These are phyloP conservation scores for Fragaria ananassa DNA, from an alignment of 306 rosid genomes.

Conservation along the genomic window DNA sequence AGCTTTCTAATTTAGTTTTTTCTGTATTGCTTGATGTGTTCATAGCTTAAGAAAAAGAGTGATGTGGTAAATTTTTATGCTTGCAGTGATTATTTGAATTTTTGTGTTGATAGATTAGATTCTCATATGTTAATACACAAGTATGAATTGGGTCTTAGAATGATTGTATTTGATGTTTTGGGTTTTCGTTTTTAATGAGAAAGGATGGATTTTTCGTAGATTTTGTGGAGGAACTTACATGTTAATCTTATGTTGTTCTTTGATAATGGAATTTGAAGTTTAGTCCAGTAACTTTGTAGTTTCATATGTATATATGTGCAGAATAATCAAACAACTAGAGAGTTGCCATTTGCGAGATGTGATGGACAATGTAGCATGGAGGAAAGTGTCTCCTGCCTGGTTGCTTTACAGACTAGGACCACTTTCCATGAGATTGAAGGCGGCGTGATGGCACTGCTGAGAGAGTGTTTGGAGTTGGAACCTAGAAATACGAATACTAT, in stretches of 20 bases:
- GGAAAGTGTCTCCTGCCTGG: constrained; percentile 47
- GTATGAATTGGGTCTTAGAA: background rate
- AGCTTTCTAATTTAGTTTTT: background rate
- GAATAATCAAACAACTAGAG: constrained; percentile 27
- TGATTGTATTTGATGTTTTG: background rate
- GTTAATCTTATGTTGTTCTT: background rate
- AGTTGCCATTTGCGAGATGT: constrained; percentile 16
- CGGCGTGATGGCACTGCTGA: constrained; percentile 62
- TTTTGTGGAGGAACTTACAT: background rate
- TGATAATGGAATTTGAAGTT: background rate
- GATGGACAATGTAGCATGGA: constrained; percentile 29
- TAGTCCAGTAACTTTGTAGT: background rate
- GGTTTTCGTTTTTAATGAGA: too few species aligned
- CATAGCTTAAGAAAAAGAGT: background rate
- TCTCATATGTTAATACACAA: background rate
- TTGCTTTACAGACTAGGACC: constrained; percentile 51
- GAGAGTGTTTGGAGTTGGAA: constrained; percentile 70
- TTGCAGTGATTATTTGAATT: background rate
- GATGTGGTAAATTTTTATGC: background rate
- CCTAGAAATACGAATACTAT: constrained; percentile 40
- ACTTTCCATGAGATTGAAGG: constrained; percentile 48
- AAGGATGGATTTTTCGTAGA: background rate
- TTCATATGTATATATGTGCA: constrained; percentile 30
- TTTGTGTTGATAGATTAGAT: background rate
- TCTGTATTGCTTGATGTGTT: background rate